These are phyloP conservation scores for Micromonas pusilla DNA, from an alignment of 139 green algal species.

Conservation along the genomic window DNA sequence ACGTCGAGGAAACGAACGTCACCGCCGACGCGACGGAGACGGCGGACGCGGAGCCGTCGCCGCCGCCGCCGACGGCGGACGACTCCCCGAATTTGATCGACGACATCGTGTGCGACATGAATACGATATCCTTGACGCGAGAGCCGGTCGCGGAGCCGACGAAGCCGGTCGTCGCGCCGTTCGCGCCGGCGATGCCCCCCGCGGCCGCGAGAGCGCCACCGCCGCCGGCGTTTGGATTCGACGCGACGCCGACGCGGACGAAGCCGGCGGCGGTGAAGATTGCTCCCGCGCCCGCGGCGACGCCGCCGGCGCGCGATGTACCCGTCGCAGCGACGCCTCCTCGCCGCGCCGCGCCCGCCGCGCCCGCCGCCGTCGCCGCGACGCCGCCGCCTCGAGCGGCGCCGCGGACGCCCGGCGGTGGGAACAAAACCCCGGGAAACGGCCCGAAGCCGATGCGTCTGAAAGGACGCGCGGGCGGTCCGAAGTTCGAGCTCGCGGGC, in stretches of 20 bases:
- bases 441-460: constrained; percentile 21
- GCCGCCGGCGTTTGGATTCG: background rate
- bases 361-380: constrained; percentile 14
- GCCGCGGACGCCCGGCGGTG: background rate
- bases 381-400: constrained; percentile 19
- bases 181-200: background rate
- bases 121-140: background rate
- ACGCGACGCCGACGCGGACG: background rate
- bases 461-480: background rate
- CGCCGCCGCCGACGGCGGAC: no score
- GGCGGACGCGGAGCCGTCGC: background rate
- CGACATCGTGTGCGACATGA: no score
- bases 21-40: background rate
- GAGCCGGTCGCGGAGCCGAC: background rate
- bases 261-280: background rate
- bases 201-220: background rate
- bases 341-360: background rate
- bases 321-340: background rate
- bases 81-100: no score
- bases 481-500: constrained; percentile 36
- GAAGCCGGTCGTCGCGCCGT: background rate
- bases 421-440: no score
- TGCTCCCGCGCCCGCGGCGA: no score
- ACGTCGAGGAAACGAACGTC: background rate
- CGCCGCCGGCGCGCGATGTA: background rate